Conservation (phyloP, 1,284 basidiomycete genomes). For the Heterobasidion irregulare region DNA sequence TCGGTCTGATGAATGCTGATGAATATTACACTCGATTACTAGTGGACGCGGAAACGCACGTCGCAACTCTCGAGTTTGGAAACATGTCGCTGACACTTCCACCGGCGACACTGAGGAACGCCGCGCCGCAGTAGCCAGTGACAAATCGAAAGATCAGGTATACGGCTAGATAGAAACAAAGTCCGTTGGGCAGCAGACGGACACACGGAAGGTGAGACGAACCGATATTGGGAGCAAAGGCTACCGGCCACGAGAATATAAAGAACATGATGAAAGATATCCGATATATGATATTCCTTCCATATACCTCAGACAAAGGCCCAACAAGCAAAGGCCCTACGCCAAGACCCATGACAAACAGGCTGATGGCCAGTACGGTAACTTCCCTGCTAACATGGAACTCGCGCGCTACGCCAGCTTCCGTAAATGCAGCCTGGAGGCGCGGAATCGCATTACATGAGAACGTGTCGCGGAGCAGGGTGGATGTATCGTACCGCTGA, state of each 20-base stretch:
- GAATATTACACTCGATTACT: background rate
- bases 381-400: conserved; percentile 59
- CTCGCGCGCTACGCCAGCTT: conserved; percentile 47
- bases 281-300: conserved; percentile 32
- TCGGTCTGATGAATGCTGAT: conserved; percentile 42
- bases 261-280: conserved; percentile 29
- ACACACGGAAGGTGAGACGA: background rate
- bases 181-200: conserved; percentile 4
- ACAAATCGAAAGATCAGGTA: conserved; percentile 66
- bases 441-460: background rate
- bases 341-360: conserved; percentile 61
- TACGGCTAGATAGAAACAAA: conserved; percentile 27
- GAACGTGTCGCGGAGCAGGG: conserved; percentile 1
- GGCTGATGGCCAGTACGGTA: conserved; percentile 59
- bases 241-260: conserved; percentile 43
- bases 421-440: conserved; percentile 55
- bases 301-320: conserved; percentile 45
- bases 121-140: conserved; percentile 60
- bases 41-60: conserved; percentile 29
- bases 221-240: conserved; percentile 42
- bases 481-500: conserved; percentile 43
- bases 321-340: conserved; percentile 40
- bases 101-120: conserved; percentile 76
- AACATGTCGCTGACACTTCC: conserved; percentile 77
- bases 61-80: conserved; percentile 50